Percentiles rank a stretch among this genome's conserved stretches.
These are phyloP conservation scores for Aquilaria agallochum DNA, from an alignment of 441 rosid genomes.

Conservation along the genomic window DNA sequence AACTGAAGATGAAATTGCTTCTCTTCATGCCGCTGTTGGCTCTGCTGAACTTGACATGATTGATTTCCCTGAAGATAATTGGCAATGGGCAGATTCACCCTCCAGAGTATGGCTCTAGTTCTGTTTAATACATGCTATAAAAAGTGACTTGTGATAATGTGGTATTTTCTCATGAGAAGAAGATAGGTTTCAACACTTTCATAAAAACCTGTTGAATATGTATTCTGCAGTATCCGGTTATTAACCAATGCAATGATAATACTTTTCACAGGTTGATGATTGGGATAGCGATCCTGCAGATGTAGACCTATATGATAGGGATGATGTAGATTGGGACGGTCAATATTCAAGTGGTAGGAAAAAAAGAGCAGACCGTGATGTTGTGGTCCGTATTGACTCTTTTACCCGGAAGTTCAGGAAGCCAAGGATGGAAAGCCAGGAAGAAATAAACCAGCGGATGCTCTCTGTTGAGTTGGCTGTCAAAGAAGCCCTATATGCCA, in stretches of 20 bases:
- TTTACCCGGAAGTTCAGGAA: constrained; percentile 93
- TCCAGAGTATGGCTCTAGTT: constrained; percentile 63
- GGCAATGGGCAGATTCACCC: constrained; percentile 99
- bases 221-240: constrained; percentile 18
- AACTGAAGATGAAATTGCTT: constrained; percentile 89
- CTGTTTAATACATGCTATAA: constrained; percentile 14
- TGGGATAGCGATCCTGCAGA: constrained; percentile 99
- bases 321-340: constrained; percentile 99
- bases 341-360: constrained; percentile 99
- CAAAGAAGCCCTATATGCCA: constrained; percentile 91
- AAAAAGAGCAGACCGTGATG: constrained; percentile 89
- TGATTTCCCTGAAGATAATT: constrained; percentile 90
- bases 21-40: constrained; percentile 81
- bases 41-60: constrained; percentile 70
- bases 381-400: constrained; percentile 72
- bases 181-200: background rate
- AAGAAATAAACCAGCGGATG: constrained; percentile 97
- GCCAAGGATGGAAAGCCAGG: constrained; percentile 95
- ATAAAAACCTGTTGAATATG: background rate
- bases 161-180: constrained; percentile 3
- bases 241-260: constrained; percentile 23
- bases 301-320: constrained; percentile 97
- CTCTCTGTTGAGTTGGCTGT: constrained; percentile 97
- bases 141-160: too few relatives aligned
- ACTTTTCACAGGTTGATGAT: constrained; percentile 74